Conservation (phyloP, 2,329 filamentous ascomycete species). For the Aspergillus ustus region DNA sequence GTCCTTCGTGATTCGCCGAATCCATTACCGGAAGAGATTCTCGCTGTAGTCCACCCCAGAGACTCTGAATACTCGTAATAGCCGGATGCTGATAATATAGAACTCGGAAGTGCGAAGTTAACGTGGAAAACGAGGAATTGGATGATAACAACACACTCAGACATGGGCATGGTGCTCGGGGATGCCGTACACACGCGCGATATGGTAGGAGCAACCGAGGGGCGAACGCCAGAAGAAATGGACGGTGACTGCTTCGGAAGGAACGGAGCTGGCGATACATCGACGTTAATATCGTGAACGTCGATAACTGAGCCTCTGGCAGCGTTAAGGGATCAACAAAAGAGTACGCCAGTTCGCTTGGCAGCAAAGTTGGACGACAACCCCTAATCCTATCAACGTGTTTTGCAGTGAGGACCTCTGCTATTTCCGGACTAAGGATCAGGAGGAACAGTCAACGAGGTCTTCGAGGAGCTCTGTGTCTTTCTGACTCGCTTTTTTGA, state of each 20-base stretch:
- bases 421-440: background rate
- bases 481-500: background rate
- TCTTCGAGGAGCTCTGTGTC: background rate
- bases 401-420: background rate
- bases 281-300: background rate
- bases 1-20: conserved; percentile 20
- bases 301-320: background rate
- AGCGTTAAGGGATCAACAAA: background rate
- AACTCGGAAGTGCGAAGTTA: background rate
- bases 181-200: background rate
- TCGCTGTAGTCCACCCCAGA: conserved; percentile 27
- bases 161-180: background rate
- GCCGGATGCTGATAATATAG: background rate
- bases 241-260: background rate
- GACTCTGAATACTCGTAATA: conserved; percentile 21
- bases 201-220: background rate
- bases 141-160: background rate
- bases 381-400: background rate
- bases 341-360: background rate
- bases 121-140: background rate
- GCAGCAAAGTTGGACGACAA: background rate
- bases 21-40: conserved; percentile 29
- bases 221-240: background rate
- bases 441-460: background rate
- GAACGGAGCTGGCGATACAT: background rate